Evolutionary conservation across 169 alveolate species (phyloP), one percentile per base, ranked within the genome.

Genomic region (Cystoisospora suis): DNA sequence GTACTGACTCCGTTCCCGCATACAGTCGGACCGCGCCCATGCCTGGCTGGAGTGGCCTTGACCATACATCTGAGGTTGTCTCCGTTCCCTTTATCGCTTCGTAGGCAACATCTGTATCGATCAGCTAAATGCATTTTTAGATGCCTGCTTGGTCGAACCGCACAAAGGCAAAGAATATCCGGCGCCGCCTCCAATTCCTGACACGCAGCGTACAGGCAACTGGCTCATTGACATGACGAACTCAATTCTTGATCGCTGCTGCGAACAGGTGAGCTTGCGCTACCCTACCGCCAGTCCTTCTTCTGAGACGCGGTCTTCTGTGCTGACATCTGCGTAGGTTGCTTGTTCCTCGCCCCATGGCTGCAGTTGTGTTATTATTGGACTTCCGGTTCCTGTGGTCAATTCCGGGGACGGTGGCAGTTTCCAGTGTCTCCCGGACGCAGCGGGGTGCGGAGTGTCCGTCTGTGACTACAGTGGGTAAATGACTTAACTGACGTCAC

Each of bases 111-210:
- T 86, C 32, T 88, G 92, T 27, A 83, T 88, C 75, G 92, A 88
- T 81, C 92, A 88, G 88, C 47, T 88, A 29, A 88, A 88, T 53
- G 92, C 92, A 40, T 88, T 88, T 65, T 88, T 88, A 6, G 92
- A 88, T 34, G 92, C 92, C 81, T 88, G 89, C 80, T 29, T 88
- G 65, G 83, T 45, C 20, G 89, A 79, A 38, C 89, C 69, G 47
- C 42, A 86, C 56, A 61, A 61, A 38, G 38, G 42, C 32, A 32
- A 15, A 32, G 89, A 53, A 4, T 44, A 34, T 53, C 83, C 83
- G 32, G 75, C 38, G 61, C 89, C 92, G 17, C 92, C 89, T 32
- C 92, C 85, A 27, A 61, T 88, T 38, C 92, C 92, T 36, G 92
- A 75, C 72, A 88, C 92, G 40, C 88, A 75, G 75, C 83, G 65